phyloP scores from a whole-genome alignment of 2,329 filamentous ascomycete genomes.

The Geoglossum cookeanum region DNA sequence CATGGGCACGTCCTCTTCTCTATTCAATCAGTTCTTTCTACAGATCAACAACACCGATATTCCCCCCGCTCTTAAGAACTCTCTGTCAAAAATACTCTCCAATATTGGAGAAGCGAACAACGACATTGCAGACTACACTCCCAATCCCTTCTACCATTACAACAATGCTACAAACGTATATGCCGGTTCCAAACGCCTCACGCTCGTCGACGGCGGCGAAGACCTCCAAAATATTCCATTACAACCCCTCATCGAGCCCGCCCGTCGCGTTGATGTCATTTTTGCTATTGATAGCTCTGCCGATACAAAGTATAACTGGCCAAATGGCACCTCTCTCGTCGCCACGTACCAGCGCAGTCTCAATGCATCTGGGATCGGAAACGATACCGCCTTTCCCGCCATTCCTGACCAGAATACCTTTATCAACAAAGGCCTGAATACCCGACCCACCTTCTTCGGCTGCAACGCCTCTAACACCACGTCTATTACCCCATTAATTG shows the following conservation, averaged over 20 bases:
- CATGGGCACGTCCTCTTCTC: constrained; percentile 67
- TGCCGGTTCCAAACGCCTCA: constrained; percentile 34
- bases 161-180: constrained; percentile 39
- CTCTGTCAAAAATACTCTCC: constrained; percentile 32
- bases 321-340: constrained; percentile 56
- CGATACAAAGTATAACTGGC: constrained; percentile 55
- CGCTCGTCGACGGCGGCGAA: constrained; percentile 60
- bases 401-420: constrained; percentile 62
- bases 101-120: constrained; percentile 38
- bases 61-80: constrained; percentile 30
- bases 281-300: constrained; percentile 65
- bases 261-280: constrained; percentile 57
- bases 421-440: constrained; percentile 57
- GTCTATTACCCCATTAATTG: constrained; percentile 41
- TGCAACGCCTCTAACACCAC: constrained; percentile 49
- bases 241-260: constrained; percentile 55
- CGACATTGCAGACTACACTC: constrained; percentile 55
- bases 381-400: constrained; percentile 51
- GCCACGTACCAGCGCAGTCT: constrained; percentile 53
- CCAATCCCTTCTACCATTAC: constrained; percentile 58
- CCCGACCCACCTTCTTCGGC: constrained; percentile 60
- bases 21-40: constrained; percentile 66
- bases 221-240: constrained; percentile 65
- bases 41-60: constrained; percentile 36
- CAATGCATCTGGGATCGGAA: constrained; percentile 35